Conservation (phyloP, 352 stramenopile genomes). For the Globisporangium recalcitrans region DNA sequence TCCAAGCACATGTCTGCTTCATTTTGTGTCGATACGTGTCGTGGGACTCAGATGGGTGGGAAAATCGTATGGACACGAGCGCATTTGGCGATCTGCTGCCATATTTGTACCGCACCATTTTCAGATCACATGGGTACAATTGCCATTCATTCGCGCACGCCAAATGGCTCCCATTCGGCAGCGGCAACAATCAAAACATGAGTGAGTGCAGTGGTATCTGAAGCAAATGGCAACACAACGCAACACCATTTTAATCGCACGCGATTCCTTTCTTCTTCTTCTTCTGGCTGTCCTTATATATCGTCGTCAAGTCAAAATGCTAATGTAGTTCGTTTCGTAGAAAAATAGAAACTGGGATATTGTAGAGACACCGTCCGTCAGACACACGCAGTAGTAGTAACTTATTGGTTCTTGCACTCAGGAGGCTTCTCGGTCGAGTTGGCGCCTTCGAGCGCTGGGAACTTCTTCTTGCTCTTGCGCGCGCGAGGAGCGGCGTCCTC, state of each 20-base stretch:
- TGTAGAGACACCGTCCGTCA: conserved; percentile 6
- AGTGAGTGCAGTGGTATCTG: background rate
- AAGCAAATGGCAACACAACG: background rate
- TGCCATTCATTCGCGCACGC: background rate
- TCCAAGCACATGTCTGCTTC: no score
- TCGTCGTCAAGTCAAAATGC: conserved; percentile 11
- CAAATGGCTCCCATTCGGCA: background rate
- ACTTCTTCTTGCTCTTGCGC: conserved; percentile 71
- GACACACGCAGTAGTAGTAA: conserved; percentile 5
- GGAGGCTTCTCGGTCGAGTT: conserved; percentile 76
- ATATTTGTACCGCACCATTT: no score
- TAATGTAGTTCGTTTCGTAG: conserved; percentile 7
- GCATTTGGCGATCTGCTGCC: background rate
- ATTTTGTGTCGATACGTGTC: background rate
- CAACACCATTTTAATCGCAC: conserved; percentile 1
- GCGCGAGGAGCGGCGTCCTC: conserved; percentile 36
- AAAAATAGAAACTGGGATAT: conserved; percentile 7
- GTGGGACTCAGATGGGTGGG: background rate
- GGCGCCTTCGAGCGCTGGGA: conserved; percentile 58
- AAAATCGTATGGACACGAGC: background rate
- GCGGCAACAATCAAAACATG: background rate
- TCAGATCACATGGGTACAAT: background rate
- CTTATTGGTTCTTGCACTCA: conserved; percentile 90
- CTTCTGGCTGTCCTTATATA: conserved; percentile 5
- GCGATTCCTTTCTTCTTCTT: conserved; percentile 2